Conservation (phyloP, 164 flowering plant genomes). For the Chloranthus sessilifolius region DNA sequence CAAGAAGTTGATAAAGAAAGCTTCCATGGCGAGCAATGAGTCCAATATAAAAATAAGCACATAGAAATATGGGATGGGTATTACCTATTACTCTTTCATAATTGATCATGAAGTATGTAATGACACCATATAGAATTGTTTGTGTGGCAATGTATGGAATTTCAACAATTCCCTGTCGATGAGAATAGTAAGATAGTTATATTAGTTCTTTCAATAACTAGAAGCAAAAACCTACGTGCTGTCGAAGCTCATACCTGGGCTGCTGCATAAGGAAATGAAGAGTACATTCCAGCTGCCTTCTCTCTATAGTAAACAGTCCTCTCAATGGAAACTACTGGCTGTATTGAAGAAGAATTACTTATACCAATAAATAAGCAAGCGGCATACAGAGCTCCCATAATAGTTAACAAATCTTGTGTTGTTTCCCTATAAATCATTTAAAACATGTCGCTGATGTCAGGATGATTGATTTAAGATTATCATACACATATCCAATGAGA, state of each 20-base stretch:
- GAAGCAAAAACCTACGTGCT: not conserved
- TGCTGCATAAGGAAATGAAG: conserved; percentile 70
- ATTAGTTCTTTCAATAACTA: not conserved
- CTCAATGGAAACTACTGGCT: conserved; percentile 78
- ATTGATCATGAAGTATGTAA: conserved; percentile 76
- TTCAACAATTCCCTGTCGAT: conserved; percentile 79
- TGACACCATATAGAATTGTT: conserved; percentile 56
- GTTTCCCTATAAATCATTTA: conserved; percentile 38
- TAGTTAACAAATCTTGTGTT: conserved; percentile 34
- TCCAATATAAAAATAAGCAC: too few relatives aligned
- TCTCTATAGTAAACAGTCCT: conserved; percentile 90
- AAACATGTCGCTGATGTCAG: too few relatives aligned
- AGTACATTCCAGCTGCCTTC: conserved; percentile 86
- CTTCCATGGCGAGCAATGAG: too few relatives aligned
- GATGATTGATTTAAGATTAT: too few relatives aligned
- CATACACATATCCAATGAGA: too few relatives aligned
- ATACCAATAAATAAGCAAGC: conserved; percentile 77
- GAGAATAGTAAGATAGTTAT: conserved; percentile 3
- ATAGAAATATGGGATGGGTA: not conserved
- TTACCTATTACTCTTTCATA: conserved; percentile 67
- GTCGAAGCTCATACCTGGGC: conserved; percentile 57
- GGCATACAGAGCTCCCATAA: conserved; percentile 83
- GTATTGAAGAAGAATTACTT: conserved; percentile 77
- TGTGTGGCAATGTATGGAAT: conserved; percentile 68
- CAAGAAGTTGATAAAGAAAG: too few relatives aligned